Conservation (phyloP, 139 green algal species). For the Zygnema circumcarinatum region DNA sequence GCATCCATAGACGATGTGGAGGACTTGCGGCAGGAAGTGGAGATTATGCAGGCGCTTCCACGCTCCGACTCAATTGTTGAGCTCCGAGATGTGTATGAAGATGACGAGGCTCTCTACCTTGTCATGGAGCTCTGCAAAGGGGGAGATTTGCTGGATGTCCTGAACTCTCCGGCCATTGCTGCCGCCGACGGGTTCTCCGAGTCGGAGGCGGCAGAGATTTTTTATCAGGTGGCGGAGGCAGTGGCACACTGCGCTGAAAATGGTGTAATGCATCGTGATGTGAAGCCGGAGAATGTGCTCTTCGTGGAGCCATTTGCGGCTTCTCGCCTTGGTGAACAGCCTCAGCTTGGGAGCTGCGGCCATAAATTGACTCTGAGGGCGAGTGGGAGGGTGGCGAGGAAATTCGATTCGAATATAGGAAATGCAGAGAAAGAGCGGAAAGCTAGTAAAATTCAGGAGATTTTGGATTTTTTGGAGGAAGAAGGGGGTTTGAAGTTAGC, state of each 20-base stretch:
- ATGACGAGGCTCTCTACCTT: slow-evolving; percentile 2
- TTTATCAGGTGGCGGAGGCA: not conserved
- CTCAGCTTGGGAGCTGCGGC: not conserved
- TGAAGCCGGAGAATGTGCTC: slow-evolving; percentile 16
- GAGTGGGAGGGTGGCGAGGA: not conserved
- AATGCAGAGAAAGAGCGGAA: not conserved
- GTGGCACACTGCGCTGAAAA: not conserved
- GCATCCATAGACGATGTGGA: slow-evolving; percentile 2
- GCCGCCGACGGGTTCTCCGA: not conserved
- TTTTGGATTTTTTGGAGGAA: not conserved
- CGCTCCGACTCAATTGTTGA: slow-evolving; percentile 17
- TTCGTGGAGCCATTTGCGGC: not conserved
- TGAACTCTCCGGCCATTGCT: not conserved
- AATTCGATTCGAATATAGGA: not conserved
- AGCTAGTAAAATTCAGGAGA: not conserved
- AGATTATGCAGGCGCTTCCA: slow-evolving; percentile 12
- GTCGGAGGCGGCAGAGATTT: not conserved
- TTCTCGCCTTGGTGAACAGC: not conserved
- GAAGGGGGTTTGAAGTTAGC: not conserved
- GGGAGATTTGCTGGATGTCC: slow-evolving; percentile 22
- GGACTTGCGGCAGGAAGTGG: slow-evolving; percentile 29
- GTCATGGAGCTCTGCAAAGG: slow-evolving; percentile 47
- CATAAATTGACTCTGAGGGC: not conserved
- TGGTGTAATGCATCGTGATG: slow-evolving; percentile 1
- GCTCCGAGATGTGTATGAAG: slow-evolving; percentile 15